Base-by-base conservation (phyloP, 2,329 filamentous ascomycete genomes). In the Ceratocystiopsis minuta region DNA sequence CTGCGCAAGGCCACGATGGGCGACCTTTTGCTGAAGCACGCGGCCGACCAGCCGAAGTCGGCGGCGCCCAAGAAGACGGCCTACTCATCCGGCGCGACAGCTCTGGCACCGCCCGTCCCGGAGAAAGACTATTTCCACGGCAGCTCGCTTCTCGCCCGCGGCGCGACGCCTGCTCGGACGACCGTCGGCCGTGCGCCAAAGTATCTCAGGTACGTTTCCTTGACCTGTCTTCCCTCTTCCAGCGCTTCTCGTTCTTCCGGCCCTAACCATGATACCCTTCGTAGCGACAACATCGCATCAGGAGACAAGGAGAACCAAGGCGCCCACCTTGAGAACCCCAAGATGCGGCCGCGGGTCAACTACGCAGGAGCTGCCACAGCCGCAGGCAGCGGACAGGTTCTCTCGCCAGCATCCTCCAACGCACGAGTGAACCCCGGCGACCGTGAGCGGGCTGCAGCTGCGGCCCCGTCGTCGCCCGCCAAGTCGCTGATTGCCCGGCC, bases 391-490 rank as follows among this genome's bases (percentile, higher is more conserved):
- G 61, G 67, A 39, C 68, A 80, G 56, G 70, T 92, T 34, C 66
- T 93, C 3, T 93, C 86, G 2, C 85, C 85, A 2, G 80, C 82
- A 41, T 87, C 83, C 0, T 78, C 80, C 45, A 93, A 93, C 54
- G 80, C 81, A 6, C 75, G 82, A 40, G 68, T 80, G 15, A 63
- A 72, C 17, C 72, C 72, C 16, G 70, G 74, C 39, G 62, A 57
- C 49, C 57, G 64, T 4, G 47, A 49, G 4, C 45, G 37, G 17
- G 34, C 39, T 15, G 39, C 37, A 6, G 16, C 43, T 17, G 57
- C 56, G 10, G 60, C 63, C 7, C 52, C 54, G 2, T 54, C 55
- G 6, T 71, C 73, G n/a, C 68, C 72, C 14, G 57, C 61, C 18
- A 78, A 79, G 53, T 65, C 70, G 3, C 65, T 68, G 43, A 63